These are phyloP conservation scores for Sparassis latifolia DNA, from an alignment of 1,284 basidiomycete species.

Conservation along the genomic window DNA sequence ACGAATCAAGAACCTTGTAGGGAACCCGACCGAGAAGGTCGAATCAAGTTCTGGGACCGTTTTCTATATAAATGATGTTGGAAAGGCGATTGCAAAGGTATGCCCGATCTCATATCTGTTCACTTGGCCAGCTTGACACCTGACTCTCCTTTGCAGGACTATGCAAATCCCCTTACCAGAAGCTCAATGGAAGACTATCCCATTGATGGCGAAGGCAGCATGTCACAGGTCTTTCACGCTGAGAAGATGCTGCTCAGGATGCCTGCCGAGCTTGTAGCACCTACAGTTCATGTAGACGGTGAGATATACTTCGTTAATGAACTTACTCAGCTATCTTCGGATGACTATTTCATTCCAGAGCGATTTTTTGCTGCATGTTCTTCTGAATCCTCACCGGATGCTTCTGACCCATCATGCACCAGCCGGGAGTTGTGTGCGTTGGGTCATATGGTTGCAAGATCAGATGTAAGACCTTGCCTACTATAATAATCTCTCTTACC, in stretches of 20 bases:
- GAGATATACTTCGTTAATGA: constrained; percentile 20
- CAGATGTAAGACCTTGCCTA: not conserved
- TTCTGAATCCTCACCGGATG: not conserved
- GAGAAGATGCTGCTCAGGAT: constrained; percentile 21
- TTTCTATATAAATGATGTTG: constrained; percentile 23
- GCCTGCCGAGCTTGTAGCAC: constrained; percentile 9
- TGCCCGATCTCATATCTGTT: not conserved
- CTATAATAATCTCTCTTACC: not conserved
- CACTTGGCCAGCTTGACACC: too few relatives aligned
- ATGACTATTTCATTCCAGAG: constrained; percentile 19
- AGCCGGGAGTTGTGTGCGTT: not conserved
- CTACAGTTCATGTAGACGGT: constrained; percentile 7
- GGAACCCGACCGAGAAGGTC: constrained; percentile 15
- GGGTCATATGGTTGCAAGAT: not conserved
- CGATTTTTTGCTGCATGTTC: constrained; percentile 10
- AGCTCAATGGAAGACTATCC: constrained; percentile 23
- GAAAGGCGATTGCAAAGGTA: constrained; percentile 17
- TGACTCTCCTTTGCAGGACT: constrained; percentile 17
- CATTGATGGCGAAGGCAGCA: constrained; percentile 12
- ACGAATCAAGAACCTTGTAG: constrained; percentile 7
- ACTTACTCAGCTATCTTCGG: constrained; percentile 9
- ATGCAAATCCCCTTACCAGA: constrained; percentile 20
- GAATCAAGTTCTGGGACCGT: constrained; percentile 14
- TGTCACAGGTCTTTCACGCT: constrained; percentile 21
- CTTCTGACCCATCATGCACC: not conserved